Conservation (phyloP, 2,329 filamentous ascomycete genomes). For the Sclerotinia borealis region DNA sequence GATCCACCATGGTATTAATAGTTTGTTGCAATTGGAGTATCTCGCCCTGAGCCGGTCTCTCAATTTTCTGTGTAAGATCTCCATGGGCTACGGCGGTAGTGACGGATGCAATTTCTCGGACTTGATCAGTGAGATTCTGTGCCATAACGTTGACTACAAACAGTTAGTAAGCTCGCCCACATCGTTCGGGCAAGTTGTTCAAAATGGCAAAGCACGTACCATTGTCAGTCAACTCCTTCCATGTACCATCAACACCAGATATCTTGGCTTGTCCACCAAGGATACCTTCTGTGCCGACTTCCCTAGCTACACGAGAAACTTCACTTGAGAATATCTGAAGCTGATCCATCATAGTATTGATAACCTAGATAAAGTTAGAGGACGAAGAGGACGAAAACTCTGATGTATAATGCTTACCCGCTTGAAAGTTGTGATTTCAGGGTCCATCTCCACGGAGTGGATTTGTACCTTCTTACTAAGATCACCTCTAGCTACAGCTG, state of each 20-base stretch:
- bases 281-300: constrained; percentile 93
- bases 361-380: constrained; percentile 36
- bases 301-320: constrained; percentile 87
- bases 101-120: constrained; percentile 78
- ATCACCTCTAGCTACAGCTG: constrained; percentile 90
- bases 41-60: constrained; percentile 73
- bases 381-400: background rate
- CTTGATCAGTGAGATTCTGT: constrained; percentile 75
- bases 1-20: constrained; percentile 86
- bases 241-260: constrained; percentile 89
- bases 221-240: constrained; percentile 93
- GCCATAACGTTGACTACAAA: constrained; percentile 71
- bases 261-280: constrained; percentile 92
- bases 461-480: constrained; percentile 95
- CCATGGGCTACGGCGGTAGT: constrained; percentile 79
- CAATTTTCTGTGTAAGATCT: constrained; percentile 79
- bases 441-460: constrained; percentile 94
- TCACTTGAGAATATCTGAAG: constrained; percentile 94
- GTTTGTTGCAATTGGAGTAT: constrained; percentile 79
- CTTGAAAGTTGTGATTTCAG: constrained; percentile 96
- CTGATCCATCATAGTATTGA: constrained; percentile 99
- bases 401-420: constrained; percentile 48
- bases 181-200: background rate
- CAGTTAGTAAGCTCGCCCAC: constrained; percentile 15
- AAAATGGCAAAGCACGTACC: constrained; percentile 40